Conservation (phyloP, 345 rosid species). For the Lumnitzera racemosa region DNA sequence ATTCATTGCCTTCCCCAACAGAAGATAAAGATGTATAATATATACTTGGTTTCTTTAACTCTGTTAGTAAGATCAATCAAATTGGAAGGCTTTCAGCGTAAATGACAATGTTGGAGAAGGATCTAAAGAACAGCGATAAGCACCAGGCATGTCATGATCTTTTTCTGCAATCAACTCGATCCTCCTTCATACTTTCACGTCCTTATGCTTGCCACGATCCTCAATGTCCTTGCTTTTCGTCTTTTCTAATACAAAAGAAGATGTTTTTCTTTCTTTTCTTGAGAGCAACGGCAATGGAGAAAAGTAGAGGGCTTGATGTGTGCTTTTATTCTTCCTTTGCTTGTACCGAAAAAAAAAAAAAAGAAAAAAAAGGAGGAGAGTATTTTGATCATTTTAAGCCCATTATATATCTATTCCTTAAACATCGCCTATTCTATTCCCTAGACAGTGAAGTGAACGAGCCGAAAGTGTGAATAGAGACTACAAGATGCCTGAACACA, state of each 20-base stretch:
- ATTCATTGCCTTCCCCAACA: background rate
- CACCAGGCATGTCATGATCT: constrained; percentile 33
- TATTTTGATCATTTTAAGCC: too few species aligned
- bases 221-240: background rate
- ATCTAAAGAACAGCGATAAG: constrained; percentile 59
- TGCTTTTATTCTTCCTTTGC: too few species aligned
- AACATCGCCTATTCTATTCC: too few species aligned
- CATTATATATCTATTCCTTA: too few species aligned
- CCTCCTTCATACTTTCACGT: background rate
- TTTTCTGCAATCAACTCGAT: background rate
- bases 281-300: too few species aligned
- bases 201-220: background rate
- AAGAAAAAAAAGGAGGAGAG: too few species aligned
- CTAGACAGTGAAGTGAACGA: too few species aligned
- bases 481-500: too few species aligned
- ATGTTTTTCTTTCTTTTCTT: too few species aligned
- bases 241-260: constrained; percentile 29
- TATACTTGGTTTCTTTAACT: background rate
- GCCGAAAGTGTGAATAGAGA: too few species aligned
- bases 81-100: constrained; percentile 75
- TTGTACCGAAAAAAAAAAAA: too few species aligned
- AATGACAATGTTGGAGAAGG: constrained; percentile 71
- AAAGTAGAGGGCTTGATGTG: too few species aligned
- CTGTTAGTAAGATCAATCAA: constrained; percentile 58
- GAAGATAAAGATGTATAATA: background rate